phyloP scores from a whole-genome alignment of 2,329 filamentous ascomycete species.

The Diplocarpon rosae region DNA sequence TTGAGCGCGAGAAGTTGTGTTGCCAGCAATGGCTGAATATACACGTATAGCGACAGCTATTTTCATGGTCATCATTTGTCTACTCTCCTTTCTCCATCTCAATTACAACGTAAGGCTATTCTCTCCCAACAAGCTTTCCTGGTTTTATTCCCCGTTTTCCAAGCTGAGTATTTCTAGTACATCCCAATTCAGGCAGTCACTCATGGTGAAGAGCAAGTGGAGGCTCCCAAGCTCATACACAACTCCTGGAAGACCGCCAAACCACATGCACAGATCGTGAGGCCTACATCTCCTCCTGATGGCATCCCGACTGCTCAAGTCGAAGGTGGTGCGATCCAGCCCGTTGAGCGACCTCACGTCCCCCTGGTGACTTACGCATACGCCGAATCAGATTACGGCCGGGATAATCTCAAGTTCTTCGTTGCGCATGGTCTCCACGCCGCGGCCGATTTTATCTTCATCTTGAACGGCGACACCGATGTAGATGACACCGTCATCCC shows the following conservation, averaged over 20 bases:
- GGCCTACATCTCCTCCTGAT: neutral
- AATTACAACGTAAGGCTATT: neutral
- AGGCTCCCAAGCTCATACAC: neutral
- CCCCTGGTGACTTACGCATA: slow-evolving; percentile 23
- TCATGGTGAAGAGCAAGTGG: neutral
- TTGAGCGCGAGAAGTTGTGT: neutral
- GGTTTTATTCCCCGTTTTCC: neutral
- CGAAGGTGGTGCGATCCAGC: neutral
- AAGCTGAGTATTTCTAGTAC: neutral
- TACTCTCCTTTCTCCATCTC: neutral
- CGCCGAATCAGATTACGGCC: slow-evolving; percentile 16
- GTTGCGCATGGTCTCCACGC: slow-evolving; percentile 21
- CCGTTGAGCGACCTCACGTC: neutral
- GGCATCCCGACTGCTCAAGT: neutral
- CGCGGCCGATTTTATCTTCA: slow-evolving; percentile 23
- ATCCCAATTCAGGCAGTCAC: neutral
- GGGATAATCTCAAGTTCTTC: slow-evolving; percentile 22
- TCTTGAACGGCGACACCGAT: slow-evolving; percentile 21
- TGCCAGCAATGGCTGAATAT: neutral
- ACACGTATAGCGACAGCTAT: neutral
- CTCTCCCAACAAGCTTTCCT: neutral
- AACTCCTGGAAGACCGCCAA: neutral
- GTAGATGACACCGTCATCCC: slow-evolving; percentile 11
- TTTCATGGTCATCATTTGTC: neutral
- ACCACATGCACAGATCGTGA: neutral